Conservation (phyloP, 2,329 filamentous ascomycete species). For the Phialocephala subalpina region DNA sequence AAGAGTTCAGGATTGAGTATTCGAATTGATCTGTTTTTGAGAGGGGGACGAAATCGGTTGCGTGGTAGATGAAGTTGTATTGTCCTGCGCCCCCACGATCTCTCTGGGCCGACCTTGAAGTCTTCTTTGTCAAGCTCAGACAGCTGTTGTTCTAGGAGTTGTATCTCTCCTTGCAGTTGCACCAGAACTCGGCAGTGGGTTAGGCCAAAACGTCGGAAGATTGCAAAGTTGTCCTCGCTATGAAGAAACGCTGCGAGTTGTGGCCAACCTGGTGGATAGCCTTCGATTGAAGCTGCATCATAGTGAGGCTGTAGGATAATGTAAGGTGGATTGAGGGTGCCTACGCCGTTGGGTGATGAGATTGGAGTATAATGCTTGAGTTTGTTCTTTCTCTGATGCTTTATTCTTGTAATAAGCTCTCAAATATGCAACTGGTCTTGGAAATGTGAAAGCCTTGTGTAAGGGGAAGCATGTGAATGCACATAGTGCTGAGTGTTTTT, state of each 20-base stretch:
- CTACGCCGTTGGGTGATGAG: background rate
- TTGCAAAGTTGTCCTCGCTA: conserved; percentile 23
- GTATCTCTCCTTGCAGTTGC: conserved; percentile 24
- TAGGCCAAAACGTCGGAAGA: conserved; percentile 25
- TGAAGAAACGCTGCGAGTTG: conserved; percentile 29
- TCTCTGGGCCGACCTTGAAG: background rate
- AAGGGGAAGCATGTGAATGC: background rate
- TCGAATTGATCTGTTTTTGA: conserved; percentile 7
- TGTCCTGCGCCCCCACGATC: conserved; percentile 5
- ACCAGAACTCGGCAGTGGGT: conserved; percentile 23
- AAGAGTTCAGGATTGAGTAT: conserved; percentile 11
- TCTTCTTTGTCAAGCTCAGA: conserved; percentile 25
- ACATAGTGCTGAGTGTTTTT: background rate
- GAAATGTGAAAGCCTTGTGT: background rate
- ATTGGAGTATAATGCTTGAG: background rate
- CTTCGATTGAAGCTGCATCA: conserved; percentile 11
- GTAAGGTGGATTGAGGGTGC: background rate
- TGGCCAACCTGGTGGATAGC: conserved; percentile 25
- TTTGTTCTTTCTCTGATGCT: background rate
- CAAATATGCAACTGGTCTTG: background rate
- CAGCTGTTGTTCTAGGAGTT: conserved; percentile 25
- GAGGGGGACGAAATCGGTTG: conserved; percentile 22
- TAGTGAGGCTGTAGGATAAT: background rate
- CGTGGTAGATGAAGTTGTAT: conserved; percentile 23
- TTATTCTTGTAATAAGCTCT: background rate